These are phyloP conservation scores for Cenchrus fungigraminus DNA, from an alignment of 176 grass and related monocot species.

Conservation along the genomic window DNA sequence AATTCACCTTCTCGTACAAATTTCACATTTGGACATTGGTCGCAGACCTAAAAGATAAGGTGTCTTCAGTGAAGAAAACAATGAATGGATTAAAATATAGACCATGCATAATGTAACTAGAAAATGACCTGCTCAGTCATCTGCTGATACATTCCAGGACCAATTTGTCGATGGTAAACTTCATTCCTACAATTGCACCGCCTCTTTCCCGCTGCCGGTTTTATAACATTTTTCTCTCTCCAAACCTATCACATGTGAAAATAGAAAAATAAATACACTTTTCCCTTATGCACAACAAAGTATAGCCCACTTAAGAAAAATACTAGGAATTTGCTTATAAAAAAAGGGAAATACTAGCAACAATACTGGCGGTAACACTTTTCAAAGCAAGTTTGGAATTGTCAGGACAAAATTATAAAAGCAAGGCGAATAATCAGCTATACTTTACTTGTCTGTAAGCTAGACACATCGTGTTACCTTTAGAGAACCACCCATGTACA, in stretches of 20 bases:
- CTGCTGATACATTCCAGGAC: constrained; percentile 99
- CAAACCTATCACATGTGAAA: constrained; percentile 63
- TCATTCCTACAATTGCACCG: constrained; percentile 95
- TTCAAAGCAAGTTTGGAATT: neutral
- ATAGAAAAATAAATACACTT: constrained; percentile 1
- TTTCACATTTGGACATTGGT: constrained; percentile 97
- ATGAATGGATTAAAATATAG: neutral
- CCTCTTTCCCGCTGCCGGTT: constrained; percentile 90
- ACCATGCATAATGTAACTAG: constrained; percentile 7
- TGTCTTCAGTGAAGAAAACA: neutral
- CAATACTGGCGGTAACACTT: neutral
- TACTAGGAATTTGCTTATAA: no score
- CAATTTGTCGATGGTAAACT: constrained; percentile 98
- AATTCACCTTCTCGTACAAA: constrained; percentile 91
- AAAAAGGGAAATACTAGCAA: neutral
- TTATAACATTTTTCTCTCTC: constrained; percentile 98
- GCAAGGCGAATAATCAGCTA: neutral
- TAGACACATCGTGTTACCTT: constrained; percentile 62
- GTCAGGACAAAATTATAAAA: neutral
- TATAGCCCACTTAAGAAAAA: neutral
- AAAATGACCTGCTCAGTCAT: constrained; percentile 89
- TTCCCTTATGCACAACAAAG: neutral
- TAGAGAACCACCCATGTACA: constrained; percentile 96
- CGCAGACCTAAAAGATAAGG: constrained; percentile 65
- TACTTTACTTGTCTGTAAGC: neutral